phyloP scores from a whole-genome alignment of 2,329 filamentous ascomycete species.

The Fusarium sp. region DNA sequence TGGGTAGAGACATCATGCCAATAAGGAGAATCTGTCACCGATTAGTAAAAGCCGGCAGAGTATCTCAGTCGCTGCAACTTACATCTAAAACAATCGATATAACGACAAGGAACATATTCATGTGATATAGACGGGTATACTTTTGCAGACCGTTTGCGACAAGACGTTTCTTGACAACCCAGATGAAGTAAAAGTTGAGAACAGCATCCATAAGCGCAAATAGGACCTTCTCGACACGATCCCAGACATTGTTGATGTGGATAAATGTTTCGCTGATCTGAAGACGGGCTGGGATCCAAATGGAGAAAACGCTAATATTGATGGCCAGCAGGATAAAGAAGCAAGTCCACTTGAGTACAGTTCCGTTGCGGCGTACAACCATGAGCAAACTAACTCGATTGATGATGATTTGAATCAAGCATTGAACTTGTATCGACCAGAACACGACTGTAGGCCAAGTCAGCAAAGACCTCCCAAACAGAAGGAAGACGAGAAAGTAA shows the following conservation, averaged over 20 bases:
- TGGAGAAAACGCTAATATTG: constrained; percentile 62
- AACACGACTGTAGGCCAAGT: constrained; percentile 43
- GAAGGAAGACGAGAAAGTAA: background rate
- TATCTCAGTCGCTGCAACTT: background rate
- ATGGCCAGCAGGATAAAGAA: constrained; percentile 57
- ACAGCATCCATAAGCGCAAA: constrained; percentile 60
- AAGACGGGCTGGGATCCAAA: constrained; percentile 63
- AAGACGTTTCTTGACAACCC: constrained; percentile 57
- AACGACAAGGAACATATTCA: constrained; percentile 47
- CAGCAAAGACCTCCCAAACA: background rate
- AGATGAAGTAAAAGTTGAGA: constrained; percentile 62
- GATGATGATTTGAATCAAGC: constrained; percentile 65
- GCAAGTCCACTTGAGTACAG: constrained; percentile 57
- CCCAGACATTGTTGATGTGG: constrained; percentile 61
- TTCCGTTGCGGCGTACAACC: constrained; percentile 50
- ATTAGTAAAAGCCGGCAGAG: background rate
- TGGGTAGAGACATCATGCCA: constrained; percentile 43
- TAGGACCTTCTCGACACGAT: constrained; percentile 61
- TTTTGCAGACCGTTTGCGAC: constrained; percentile 62
- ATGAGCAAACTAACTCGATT: constrained; percentile 62
- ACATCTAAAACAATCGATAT: constrained; percentile 48
- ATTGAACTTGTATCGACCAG: constrained; percentile 54
- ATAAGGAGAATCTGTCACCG: constrained; percentile 34
- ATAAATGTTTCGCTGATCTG: constrained; percentile 55
- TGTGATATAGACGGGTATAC: constrained; percentile 59